Evolutionary conservation across 345 rosid genomes (phyloP).

Genomic region (Brassica rapa): DNA sequence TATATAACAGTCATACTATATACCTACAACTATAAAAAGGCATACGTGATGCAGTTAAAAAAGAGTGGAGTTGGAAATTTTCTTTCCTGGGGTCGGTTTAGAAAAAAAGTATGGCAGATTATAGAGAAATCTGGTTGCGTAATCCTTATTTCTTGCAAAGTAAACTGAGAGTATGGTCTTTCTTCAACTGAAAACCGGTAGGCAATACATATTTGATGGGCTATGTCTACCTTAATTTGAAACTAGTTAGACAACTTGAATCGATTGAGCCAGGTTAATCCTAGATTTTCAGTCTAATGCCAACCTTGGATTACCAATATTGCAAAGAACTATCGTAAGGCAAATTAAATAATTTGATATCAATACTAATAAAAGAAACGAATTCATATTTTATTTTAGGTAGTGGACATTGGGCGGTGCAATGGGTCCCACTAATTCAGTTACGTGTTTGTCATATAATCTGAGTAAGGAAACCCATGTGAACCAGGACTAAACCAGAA

Average conservation of each 20-base stretch:
- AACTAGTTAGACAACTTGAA: not conserved
- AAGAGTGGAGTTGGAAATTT: not conserved
- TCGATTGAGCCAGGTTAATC: not conserved
- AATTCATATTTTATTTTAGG: not conserved
- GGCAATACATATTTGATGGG: not conserved
- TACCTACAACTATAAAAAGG: not conserved
- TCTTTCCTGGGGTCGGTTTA: not conserved
- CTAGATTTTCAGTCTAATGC: not conserved
- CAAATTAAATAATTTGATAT: not conserved
- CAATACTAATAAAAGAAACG: not conserved
- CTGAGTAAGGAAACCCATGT: not conserved
- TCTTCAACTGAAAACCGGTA: not conserved
- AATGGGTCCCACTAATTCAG: conserved; percentile 15
- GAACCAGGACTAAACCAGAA: not conserved
- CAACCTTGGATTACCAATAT: not conserved
- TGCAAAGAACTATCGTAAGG: not conserved
- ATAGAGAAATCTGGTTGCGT: not conserved
- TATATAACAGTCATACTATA: not conserved
- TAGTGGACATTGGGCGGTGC: conserved; percentile 19
- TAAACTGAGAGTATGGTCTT: not conserved
- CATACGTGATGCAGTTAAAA: not conserved
- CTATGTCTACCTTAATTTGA: not conserved
- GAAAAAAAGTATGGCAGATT: not conserved
- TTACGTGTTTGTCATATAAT: not conserved
- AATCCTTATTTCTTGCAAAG: not conserved